Conservation (phyloP, 805 yeast species). For the Ogataea paraovalis region DNA sequence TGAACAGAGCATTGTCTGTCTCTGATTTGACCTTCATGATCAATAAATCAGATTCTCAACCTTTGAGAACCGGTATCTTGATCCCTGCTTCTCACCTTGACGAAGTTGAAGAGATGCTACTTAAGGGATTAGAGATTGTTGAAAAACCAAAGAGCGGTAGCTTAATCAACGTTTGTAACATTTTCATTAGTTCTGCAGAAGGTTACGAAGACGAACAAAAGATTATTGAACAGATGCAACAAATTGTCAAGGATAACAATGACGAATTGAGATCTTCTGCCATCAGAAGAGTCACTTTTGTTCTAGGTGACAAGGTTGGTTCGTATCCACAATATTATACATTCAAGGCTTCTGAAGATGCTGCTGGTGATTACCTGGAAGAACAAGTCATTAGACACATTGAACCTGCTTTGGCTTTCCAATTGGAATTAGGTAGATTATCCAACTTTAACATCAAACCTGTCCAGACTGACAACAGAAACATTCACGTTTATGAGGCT, state of each 20-base stretch:
- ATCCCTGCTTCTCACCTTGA: constrained; percentile 80
- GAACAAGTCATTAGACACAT: constrained; percentile 95
- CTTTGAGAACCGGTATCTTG: constrained; percentile 79
- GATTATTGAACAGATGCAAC: constrained; percentile 57
- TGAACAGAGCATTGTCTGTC: constrained; percentile 88
- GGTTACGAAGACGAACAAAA: constrained; percentile 72
- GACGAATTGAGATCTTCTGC: constrained; percentile 68
- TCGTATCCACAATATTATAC: constrained; percentile 94
- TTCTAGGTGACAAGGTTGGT: constrained; percentile 79
- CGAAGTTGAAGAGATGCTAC: constrained; percentile 79
- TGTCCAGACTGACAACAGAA: constrained; percentile 92
- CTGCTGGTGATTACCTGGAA: constrained; percentile 70
- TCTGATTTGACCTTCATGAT: constrained; percentile 87
- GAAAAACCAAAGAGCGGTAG: constrained; percentile 45
- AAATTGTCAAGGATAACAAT: constrained; percentile 61
- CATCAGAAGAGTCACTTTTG: constrained; percentile 90
- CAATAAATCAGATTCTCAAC: constrained; percentile 60
- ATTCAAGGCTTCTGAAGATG: constrained; percentile 45
- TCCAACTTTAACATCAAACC: constrained; percentile 95
- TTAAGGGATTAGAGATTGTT: constrained; percentile 69
- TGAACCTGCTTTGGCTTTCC: constrained; percentile 98
- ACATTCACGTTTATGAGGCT: constrained; percentile 96
- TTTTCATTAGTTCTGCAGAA: constrained; percentile 69
- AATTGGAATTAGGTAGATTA: constrained; percentile 88
- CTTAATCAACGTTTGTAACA: constrained; percentile 77